Evolutionary conservation across 2,329 filamentous ascomycete genomes (phyloP).

Genomic region (Cryphonectria naterciae): DNA sequence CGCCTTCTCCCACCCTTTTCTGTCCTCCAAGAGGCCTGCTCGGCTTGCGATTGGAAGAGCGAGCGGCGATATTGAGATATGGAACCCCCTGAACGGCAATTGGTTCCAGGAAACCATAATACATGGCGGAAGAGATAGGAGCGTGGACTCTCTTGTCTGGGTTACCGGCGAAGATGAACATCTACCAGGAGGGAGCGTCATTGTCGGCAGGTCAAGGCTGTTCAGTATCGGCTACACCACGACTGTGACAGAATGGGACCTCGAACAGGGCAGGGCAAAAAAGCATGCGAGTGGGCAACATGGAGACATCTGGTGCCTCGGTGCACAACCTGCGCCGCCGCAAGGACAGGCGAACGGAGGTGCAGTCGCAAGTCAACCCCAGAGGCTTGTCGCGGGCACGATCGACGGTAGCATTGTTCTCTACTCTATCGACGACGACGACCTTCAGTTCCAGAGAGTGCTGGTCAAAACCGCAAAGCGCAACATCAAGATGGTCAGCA

Average conservation of each 20-base stretch:
- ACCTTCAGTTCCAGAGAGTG: slow-evolving; percentile 78
- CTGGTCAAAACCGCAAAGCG: slow-evolving; percentile 78
- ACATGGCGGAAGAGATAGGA: slow-evolving; percentile 79
- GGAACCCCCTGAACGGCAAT: slow-evolving; percentile 80
- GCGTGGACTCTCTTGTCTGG: slow-evolving; percentile 90
- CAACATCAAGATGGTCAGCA: slow-evolving; percentile 86
- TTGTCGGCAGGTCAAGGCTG: slow-evolving; percentile 76
- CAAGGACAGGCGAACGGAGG: slow-evolving; percentile 36
- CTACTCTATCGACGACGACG: slow-evolving; percentile 82
- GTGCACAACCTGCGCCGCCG: slow-evolving; percentile 71
- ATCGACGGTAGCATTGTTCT: slow-evolving; percentile 88
- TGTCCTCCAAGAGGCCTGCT: slow-evolving; percentile 52
- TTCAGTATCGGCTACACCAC: slow-evolving; percentile 97
- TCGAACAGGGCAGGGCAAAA: slow-evolving; percentile 76
- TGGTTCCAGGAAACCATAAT: slow-evolving; percentile 94
- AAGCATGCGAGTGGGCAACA: slow-evolving; percentile 89
- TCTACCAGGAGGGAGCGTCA: slow-evolving; percentile 62
- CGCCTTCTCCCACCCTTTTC: slow-evolving; percentile 80
- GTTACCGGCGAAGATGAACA: slow-evolving; percentile 80
- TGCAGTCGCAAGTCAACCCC: slow-evolving; percentile 29
- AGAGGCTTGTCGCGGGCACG: slow-evolving; percentile 80
- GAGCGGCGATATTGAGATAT: slow-evolving; percentile 97
- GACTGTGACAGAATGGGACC: slow-evolving; percentile 92
- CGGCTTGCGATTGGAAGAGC: slow-evolving; percentile 87
- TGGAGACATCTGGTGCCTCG: slow-evolving; percentile 96